These are phyloP conservation scores for Plasmodium coatneyi DNA, from an alignment of 169 alveolate species.

Conservation along the genomic window DNA sequence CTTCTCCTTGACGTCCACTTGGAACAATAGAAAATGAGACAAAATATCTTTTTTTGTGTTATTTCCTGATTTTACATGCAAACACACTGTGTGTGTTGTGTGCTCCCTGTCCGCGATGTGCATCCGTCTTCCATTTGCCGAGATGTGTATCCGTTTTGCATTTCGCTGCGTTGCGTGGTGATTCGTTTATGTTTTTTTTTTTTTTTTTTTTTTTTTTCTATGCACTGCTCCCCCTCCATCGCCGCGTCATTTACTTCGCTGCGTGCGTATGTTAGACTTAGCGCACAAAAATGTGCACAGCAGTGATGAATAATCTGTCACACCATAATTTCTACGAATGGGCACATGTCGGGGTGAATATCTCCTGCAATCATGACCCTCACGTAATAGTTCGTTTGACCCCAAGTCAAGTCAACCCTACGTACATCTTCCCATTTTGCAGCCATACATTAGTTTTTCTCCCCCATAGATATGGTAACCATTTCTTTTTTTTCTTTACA, in stretches of 20 bases:
- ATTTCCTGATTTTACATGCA: not conserved
- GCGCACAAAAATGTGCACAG: conserved; percentile 1
- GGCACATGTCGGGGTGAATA: too few species aligned
- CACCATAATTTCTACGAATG: not conserved
- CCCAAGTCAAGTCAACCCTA: too few species aligned
- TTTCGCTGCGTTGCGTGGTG: not conserved
- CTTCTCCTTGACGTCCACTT: conserved; percentile 74
- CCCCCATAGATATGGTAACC: not conserved
- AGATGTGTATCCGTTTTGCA: not conserved
- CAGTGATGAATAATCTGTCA: not conserved
- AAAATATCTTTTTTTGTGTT: not conserved
- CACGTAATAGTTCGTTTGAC: too few species aligned
- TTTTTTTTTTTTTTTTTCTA: not conserved
- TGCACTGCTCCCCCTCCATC: not conserved
- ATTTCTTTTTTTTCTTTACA: not conserved
- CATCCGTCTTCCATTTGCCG: not conserved
- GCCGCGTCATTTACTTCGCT: conserved; percentile 20
- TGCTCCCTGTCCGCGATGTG: conserved; percentile 7
- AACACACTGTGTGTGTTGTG: not conserved
- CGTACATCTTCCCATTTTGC: not conserved
- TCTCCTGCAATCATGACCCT: too few species aligned
- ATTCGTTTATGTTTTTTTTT: not conserved
- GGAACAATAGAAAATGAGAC: conserved; percentile 72
- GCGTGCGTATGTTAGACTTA: conserved; percentile 59
- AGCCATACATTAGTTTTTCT: not conserved